Percentiles rank a stretch among this genome's conserved stretches.
Evolutionary conservation across 2,329 filamentous ascomycete species (phyloP).

Genomic region (Colletotrichum gloeosporioides): DNA sequence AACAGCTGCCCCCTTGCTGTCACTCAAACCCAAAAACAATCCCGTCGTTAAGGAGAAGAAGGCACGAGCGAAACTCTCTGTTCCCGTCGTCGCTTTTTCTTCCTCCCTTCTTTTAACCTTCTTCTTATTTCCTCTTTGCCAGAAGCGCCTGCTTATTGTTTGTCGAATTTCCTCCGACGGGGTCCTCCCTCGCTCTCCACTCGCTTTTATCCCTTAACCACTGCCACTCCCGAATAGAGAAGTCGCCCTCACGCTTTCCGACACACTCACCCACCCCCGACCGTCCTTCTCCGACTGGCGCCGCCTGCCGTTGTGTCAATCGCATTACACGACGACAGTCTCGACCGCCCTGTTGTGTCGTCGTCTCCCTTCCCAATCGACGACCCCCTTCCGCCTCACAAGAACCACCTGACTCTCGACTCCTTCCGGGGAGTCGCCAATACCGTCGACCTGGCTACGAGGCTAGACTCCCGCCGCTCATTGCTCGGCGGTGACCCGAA

Average conservation of each 20-base stretch:
- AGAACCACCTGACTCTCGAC: slow-evolving; percentile 26
- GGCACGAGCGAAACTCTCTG: background rate
- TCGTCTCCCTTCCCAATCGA: background rate
- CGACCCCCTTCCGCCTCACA: background rate
- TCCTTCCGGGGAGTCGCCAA: slow-evolving; percentile 30
- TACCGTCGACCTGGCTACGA: slow-evolving; percentile 38
- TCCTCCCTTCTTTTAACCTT: background rate
- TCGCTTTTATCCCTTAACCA: slow-evolving; percentile 17
- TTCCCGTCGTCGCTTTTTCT: background rate
- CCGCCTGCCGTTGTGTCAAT: background rate
- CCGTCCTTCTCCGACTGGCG: background rate
- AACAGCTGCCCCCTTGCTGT: slow-evolving; percentile 13
- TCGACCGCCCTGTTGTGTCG: background rate
- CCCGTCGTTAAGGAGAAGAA: slow-evolving; percentile 1
- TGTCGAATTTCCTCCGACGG: slow-evolving; percentile 15
- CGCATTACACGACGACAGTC: background rate
- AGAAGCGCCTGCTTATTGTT: slow-evolving; percentile 1
- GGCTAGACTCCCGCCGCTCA: slow-evolving; percentile 45
- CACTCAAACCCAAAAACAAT: background rate
- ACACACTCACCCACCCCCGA: background rate
- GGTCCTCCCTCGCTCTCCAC: slow-evolving; percentile 19
- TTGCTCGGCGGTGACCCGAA: slow-evolving; percentile 43
- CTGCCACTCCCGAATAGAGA: background rate
- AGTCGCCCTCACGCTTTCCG: background rate
- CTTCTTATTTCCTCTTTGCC: background rate